Percentiles rank a stretch among this genome's conserved stretches.
Conservation (phyloP, 306 rosid species). For the Vigna trinervia region DNA sequence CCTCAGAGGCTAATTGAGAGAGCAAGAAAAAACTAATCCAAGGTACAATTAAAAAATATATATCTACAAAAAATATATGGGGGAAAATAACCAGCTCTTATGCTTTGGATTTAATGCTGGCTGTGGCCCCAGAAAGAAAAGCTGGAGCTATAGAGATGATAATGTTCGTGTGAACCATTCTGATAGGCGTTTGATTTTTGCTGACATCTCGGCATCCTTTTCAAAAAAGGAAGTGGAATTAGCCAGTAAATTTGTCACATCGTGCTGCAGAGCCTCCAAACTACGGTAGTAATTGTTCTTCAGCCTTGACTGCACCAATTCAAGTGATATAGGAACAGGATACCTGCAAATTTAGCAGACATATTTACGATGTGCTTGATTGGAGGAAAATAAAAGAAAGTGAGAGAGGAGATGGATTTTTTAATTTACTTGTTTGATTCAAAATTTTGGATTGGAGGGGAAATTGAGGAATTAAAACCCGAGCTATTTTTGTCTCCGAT, state of each 20-base stretch:
- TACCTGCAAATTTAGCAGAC: constrained; percentile 65
- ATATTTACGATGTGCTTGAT: not conserved
- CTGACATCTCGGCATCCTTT: constrained; percentile 62
- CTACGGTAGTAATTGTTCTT: constrained; percentile 88
- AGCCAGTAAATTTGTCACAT: constrained; percentile 65
- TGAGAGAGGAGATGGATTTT: not conserved
- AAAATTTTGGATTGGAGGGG: not conserved
- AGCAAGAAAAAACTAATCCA: constrained; percentile 38
- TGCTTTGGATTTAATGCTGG: constrained; percentile 50
- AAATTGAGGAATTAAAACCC: not conserved
- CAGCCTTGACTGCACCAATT: constrained; percentile 74
- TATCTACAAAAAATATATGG: constrained; percentile 57
- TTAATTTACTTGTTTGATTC: not conserved
- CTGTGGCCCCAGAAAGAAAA: constrained; percentile 39
- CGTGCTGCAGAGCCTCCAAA: constrained; percentile 87
- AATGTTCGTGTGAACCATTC: constrained; percentile 81
- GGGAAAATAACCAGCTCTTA: constrained; percentile 47
- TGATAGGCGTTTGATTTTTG: constrained; percentile 67
- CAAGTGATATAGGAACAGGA: constrained; percentile 83
- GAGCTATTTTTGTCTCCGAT: not conserved
- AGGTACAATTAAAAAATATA: constrained; percentile 49
- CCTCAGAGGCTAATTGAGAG: constrained; percentile 38
- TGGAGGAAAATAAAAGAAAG: not conserved
- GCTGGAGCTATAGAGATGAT: constrained; percentile 58
- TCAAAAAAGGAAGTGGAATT: constrained; percentile 67